Percentiles rank a stretch among this genome's conserved stretches.
These are phyloP conservation scores for Xylaria polymorpha DNA, from an alignment of 2,329 filamentous ascomycete genomes.

Conservation along the genomic window DNA sequence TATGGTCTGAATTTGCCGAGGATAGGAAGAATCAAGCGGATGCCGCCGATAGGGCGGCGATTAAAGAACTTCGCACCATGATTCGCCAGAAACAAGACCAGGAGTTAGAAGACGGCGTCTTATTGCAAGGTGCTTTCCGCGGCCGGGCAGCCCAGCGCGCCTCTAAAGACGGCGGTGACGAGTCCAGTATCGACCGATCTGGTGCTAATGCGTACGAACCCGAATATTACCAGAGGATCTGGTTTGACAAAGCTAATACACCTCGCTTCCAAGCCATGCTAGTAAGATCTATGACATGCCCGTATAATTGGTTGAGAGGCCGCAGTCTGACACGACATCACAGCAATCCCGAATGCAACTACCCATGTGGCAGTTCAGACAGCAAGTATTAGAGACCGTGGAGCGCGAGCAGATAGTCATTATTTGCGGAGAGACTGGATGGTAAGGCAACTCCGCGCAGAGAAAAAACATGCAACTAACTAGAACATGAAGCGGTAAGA, in stretches of 20 bases:
- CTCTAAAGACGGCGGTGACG: constrained; percentile 61
- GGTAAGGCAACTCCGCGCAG: constrained; percentile 57
- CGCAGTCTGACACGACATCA: constrained; percentile 20
- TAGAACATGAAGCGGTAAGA: constrained; percentile 76
- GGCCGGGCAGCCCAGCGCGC: constrained; percentile 64
- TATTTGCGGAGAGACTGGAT: constrained; percentile 95
- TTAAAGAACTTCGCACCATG: constrained; percentile 76
- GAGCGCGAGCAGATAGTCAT: constrained; percentile 87
- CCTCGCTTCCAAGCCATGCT: constrained; percentile 83
- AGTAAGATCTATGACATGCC: constrained; percentile 52
- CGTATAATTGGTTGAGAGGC: not conserved
- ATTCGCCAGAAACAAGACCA: constrained; percentile 76
- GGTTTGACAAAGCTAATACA: constrained; percentile 67
- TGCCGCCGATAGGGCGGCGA: constrained; percentile 72
- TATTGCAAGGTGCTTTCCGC: constrained; percentile 81
- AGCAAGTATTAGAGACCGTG: constrained; percentile 81
- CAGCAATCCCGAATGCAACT: constrained; percentile 77
- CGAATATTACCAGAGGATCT: constrained; percentile 67
- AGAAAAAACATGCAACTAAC: not conserved
- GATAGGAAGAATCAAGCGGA: constrained; percentile 77
- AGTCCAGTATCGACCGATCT: constrained; percentile 58
- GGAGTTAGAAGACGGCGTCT: constrained; percentile 78
- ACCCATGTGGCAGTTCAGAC: constrained; percentile 88
- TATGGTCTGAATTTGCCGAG: constrained; percentile 83
- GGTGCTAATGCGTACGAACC: constrained; percentile 55